Conservation (phyloP, 192 early-diverging fungal species). For the Coemansia sp. region DNA sequence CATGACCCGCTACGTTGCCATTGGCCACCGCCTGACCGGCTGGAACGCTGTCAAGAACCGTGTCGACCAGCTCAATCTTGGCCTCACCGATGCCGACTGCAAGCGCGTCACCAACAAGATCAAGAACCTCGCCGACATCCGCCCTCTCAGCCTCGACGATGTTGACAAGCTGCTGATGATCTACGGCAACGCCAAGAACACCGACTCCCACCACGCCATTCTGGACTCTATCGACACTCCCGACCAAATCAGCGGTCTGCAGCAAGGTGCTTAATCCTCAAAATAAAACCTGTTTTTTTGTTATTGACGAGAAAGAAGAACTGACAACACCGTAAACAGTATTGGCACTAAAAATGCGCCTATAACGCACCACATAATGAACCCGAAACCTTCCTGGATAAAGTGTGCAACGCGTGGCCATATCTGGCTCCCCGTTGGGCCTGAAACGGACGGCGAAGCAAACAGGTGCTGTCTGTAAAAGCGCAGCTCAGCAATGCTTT, state of each 20-base stretch:
- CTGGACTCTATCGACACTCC: conserved; percentile 54
- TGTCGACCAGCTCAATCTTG: conserved; percentile 85
- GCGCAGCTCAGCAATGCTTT: conserved; percentile 85
- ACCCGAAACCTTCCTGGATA: no score
- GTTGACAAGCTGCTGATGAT: conserved; percentile 69
- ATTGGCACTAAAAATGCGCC: no score
- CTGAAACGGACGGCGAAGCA: neutral
- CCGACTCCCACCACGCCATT: conserved; percentile 53
- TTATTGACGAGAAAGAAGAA: neutral
- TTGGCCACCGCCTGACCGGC: conserved; percentile 94
- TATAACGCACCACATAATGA: no score
- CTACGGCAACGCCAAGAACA: conserved; percentile 58
- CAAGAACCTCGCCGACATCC: conserved; percentile 92
- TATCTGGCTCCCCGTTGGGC: no score
- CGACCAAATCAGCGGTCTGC: conserved; percentile 53
- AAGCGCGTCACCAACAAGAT: conserved; percentile 92
- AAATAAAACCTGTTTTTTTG: neutral
- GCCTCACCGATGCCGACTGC: conserved; percentile 81
- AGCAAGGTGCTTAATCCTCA: neutral
- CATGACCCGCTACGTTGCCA: conserved; percentile 96
- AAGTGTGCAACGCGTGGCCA: no score
- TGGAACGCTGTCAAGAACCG: conserved; percentile 99
- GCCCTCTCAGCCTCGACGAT: conserved; percentile 88
- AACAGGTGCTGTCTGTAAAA: conserved; percentile 71
- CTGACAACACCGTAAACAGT: no score